Evolutionary conservation across 2,329 filamentous ascomycete species (phyloP), one percentile per base, ranked within the genome.

Genomic region (Exophiala aquamarina): DNA sequence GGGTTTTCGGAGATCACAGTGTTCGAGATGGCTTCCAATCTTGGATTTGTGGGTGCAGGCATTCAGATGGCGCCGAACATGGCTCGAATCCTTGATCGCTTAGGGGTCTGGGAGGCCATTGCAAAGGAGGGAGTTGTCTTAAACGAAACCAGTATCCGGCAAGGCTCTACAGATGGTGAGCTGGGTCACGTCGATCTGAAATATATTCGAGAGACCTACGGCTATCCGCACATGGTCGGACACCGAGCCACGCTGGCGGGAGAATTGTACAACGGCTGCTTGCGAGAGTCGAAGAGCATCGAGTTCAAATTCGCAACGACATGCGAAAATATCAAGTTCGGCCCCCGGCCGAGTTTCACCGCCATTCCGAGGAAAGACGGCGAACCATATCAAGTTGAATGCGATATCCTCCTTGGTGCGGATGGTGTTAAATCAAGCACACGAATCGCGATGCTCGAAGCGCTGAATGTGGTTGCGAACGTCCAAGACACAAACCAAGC

Each of bases 31-130:
- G 87, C 87, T 0, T 79, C 83, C 3, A 79, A 82, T 55, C 75
- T 92, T 3, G 87, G 87, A 4, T 92, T 92, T 59, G 87, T 92
- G 1, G 89, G 89, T 18, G 89, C 89, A 1, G 89, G 89, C 4
- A 92, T 93, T 56, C 89, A 94, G 64, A 75, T 92, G 48, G 86
- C 88, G 0, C 88, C 88, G 0, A 94, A 93, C 57, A 86, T 92
- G 77, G 83, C 84, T 3, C 79, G 86, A 2, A 86, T 93, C 7
- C 75, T 93, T 10, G 83, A 89, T 61, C 72, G 76, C 11, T 70
- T 91, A 31, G 87, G 84, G 8, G 85, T 86, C 49, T 92, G 87
- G 87, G 69, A 76, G 14, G 73, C 76, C 13, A 88, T 93, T 52
- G 80, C 80, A 54, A 76, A 73, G 29, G 86, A 90, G 63, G 85